Evolutionary conservation across 2,329 filamentous ascomycete genomes (phyloP).

Genomic region (Colletotrichum echinochloae): DNA sequence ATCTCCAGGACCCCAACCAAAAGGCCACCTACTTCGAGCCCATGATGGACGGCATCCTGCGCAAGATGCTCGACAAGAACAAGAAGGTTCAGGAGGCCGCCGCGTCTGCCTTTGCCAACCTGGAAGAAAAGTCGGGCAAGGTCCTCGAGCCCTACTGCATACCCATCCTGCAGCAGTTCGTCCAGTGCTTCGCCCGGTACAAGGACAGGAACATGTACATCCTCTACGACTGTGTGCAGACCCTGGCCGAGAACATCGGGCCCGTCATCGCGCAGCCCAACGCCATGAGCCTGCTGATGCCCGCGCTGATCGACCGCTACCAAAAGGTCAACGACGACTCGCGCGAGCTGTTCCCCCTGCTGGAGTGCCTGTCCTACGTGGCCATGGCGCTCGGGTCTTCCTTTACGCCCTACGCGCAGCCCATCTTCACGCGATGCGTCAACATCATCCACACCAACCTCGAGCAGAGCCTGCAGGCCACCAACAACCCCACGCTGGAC

Average conservation of each 20-base stretch:
- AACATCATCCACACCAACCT: constrained; percentile 93
- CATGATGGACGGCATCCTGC: constrained; percentile 95
- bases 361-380: constrained; percentile 97
- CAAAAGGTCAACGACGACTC: constrained; percentile 89
- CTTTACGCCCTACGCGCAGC: constrained; percentile 86
- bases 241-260: constrained; percentile 90
- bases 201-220: constrained; percentile 99
- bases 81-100: constrained; percentile 98
- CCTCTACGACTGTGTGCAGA: constrained; percentile 98
- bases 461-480: constrained; percentile 79
- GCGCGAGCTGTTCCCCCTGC: constrained; percentile 89
- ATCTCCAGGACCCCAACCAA: constrained; percentile 74
- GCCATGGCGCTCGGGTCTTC: constrained; percentile 84
- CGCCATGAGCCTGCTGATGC: constrained; percentile 90
- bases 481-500: constrained; percentile 76
- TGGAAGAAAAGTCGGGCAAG: constrained; percentile 92
- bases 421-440: constrained; percentile 89
- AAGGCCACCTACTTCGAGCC: constrained; percentile 88
- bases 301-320: constrained; percentile 89
- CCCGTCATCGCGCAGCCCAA: constrained; percentile 82
- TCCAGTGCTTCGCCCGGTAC: constrained; percentile 92
- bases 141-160: constrained; percentile 86
- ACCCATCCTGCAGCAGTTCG: constrained; percentile 92
- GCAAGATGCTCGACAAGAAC: constrained; percentile 95
- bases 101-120: constrained; percentile 93